Evolutionary conservation across 108 stramenopile species (phyloP).

Genomic region (Bacterosira constricta): DNA sequence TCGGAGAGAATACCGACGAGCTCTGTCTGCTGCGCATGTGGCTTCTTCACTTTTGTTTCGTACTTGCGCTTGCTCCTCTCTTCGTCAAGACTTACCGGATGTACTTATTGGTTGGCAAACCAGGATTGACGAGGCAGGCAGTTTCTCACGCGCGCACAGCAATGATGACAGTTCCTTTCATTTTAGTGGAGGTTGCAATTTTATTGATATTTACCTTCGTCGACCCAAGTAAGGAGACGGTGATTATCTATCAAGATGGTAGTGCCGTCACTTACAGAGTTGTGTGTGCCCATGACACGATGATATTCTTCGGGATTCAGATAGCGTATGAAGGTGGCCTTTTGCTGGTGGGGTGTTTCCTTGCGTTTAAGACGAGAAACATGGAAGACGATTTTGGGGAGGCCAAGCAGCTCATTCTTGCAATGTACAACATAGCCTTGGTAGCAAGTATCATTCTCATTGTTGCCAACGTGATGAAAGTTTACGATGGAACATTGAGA

Average conservation of each 20-base stretch:
- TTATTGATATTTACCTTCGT: slow-evolving; percentile 46
- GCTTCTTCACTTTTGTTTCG: slow-evolving; percentile 42
- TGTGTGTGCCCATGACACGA: slow-evolving; percentile 29
- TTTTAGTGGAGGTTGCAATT: slow-evolving; percentile 29
- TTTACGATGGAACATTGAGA: not conserved
- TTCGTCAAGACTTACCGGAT: slow-evolving; percentile 57
- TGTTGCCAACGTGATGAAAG: not conserved
- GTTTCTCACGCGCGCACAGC: slow-evolving; percentile 31
- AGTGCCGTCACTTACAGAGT: slow-evolving; percentile 11
- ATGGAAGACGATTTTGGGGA: slow-evolving; percentile 41
- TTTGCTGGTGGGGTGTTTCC: slow-evolving; percentile 42
- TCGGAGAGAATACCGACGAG: slow-evolving; percentile 42
- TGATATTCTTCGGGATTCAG: slow-evolving; percentile 15
- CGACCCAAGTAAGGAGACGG: slow-evolving; percentile 36
- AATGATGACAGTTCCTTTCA: slow-evolving; percentile 32
- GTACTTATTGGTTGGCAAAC: slow-evolving; percentile 40
- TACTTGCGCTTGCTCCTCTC: slow-evolving; percentile 35
- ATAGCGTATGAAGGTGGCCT: slow-evolving; percentile 27
- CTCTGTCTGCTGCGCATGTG: slow-evolving; percentile 55
- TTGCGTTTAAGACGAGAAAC: slow-evolving; percentile 52
- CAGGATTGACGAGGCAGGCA: slow-evolving; percentile 5
- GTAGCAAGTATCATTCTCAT: not conserved
- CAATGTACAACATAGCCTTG: slow-evolving; percentile 23
- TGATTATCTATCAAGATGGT: slow-evolving; percentile 14
- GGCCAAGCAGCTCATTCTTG: slow-evolving; percentile 48